These are phyloP conservation scores for Graphilbum sp. DNA, from an alignment of 2,329 filamentous ascomycete species.

Conservation along the genomic window DNA sequence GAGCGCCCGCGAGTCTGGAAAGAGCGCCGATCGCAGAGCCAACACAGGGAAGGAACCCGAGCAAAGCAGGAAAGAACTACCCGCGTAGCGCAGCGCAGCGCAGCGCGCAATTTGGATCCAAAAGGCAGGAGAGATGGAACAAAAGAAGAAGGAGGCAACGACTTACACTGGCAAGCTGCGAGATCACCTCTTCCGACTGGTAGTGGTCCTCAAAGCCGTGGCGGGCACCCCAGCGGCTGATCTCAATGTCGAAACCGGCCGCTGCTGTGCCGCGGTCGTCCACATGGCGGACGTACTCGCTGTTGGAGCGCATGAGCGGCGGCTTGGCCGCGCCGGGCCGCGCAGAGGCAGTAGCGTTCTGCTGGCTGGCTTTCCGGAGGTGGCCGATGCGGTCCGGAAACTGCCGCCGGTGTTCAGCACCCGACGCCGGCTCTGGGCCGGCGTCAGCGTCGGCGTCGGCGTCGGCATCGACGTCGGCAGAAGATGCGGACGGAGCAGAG, in stretches of 20 bases:
- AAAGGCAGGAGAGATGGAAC: not conserved
- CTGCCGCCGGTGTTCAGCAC: not conserved
- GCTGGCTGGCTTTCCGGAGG: not conserved
- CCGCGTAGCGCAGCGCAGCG: no score
- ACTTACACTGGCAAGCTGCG: slow-evolving; percentile 64
- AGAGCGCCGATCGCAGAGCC: no score
- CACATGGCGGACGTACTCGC: slow-evolving; percentile 29
- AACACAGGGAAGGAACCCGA: no score
- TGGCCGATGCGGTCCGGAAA: not conserved
- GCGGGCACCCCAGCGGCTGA: slow-evolving; percentile 37
- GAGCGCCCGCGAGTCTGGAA: no score
- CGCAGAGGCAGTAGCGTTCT: not conserved
- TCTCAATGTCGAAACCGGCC: slow-evolving; percentile 14
- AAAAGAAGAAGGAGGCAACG: not conserved
- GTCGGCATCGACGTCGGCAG: not conserved
- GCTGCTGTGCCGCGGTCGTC: slow-evolving; percentile 8
- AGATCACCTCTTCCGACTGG: slow-evolving; percentile 77
- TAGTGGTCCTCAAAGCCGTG: slow-evolving; percentile 92
- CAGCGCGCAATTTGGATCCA: no score
- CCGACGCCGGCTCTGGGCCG: no score
- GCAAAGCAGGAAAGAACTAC: no score
- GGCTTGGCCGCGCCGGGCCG: slow-evolving; percentile 23
- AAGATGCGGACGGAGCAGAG: not conserved
- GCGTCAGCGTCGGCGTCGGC: not conserved
- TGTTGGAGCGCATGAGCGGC: slow-evolving; percentile 38